A percentile compares a stretch with the other conserved stretches of the same genome.
Evolutionary conservation across 169 alveolate species (phyloP).

Genomic region (Plasmodium malariae): DNA sequence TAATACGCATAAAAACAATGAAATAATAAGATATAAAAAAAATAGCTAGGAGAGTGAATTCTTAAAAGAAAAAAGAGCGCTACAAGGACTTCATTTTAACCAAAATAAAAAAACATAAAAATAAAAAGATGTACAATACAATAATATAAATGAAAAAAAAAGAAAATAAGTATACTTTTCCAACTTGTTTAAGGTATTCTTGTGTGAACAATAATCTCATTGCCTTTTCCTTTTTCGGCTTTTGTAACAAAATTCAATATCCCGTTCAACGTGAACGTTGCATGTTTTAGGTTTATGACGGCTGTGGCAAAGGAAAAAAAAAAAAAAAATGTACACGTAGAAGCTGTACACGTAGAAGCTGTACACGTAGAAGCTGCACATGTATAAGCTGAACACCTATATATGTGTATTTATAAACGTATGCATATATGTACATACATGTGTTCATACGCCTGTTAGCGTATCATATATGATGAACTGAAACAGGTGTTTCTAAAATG

Average conservation of each 20-base stretch:
- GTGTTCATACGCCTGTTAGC: no score
- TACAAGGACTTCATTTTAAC: no score
- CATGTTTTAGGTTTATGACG: conserved; percentile 40
- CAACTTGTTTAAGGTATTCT: conserved; percentile 39
- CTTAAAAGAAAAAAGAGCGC: neutral
- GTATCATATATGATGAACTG: no score
- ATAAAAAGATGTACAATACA: no score
- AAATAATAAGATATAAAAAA: neutral
- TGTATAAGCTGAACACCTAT: neutral
- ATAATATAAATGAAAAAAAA: neutral
- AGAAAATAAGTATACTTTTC: no score
- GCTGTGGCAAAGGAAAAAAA: conserved; percentile 21
- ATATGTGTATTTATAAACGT: neutral
- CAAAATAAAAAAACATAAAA: no score
- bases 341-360: neutral
- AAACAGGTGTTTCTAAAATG: neutral
- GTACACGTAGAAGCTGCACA: neutral
- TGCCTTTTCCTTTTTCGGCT: conserved; percentile 70
- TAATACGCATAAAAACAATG: no score
- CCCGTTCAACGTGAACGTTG: conserved; percentile 51
- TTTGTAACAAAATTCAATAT: conserved; percentile 42
- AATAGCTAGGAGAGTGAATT: neutral
- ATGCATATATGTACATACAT: neutral
- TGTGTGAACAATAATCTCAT: conserved; percentile 67
- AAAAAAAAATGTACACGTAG: neutral